These are phyloP conservation scores for Alternaria metachromatica DNA, from an alignment of 2,329 filamentous ascomycete species.

Conservation along the genomic window DNA sequence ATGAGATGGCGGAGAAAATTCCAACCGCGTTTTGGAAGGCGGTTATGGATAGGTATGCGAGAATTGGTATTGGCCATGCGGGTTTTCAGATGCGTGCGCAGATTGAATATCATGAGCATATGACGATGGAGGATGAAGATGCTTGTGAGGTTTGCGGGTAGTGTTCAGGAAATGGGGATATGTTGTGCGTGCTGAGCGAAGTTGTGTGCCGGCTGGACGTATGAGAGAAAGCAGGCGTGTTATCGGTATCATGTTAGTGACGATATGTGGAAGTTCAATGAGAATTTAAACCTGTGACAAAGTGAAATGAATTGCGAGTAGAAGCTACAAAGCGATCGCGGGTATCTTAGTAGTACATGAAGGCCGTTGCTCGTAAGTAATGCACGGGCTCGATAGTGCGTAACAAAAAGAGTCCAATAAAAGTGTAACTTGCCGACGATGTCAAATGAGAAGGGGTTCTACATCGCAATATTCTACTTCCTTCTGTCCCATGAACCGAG, in stretches of 20 bases:
- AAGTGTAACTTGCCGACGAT: background rate
- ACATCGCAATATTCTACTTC: slow-evolving; percentile 17
- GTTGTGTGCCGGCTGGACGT: no score
- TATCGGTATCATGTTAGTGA: no score
- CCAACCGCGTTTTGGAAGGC: background rate
- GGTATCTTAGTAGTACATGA: slow-evolving; percentile 6
- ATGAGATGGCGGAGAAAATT: background rate
- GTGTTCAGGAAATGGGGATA: background rate
- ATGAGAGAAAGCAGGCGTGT: background rate
- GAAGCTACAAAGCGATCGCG: background rate
- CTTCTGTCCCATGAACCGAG: slow-evolving; percentile 35
- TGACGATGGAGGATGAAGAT: background rate
- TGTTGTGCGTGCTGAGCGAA: background rate
- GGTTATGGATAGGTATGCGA: background rate
- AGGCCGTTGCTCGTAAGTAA: background rate
- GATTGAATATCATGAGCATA: background rate
- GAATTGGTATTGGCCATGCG: background rate
- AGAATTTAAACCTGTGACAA: background rate
- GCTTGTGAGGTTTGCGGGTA: background rate
- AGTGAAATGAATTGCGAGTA: background rate
- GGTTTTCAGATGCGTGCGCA: background rate
- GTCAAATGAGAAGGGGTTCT: slow-evolving; percentile 1
- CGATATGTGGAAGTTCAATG: no score
- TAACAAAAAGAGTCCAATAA: background rate
- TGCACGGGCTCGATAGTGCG: background rate